Evolutionary conservation across 2,329 filamentous ascomycete species (phyloP), one percentile per base, ranked within the genome.

Genomic region (Lasiodiplodia sp.): DNA sequence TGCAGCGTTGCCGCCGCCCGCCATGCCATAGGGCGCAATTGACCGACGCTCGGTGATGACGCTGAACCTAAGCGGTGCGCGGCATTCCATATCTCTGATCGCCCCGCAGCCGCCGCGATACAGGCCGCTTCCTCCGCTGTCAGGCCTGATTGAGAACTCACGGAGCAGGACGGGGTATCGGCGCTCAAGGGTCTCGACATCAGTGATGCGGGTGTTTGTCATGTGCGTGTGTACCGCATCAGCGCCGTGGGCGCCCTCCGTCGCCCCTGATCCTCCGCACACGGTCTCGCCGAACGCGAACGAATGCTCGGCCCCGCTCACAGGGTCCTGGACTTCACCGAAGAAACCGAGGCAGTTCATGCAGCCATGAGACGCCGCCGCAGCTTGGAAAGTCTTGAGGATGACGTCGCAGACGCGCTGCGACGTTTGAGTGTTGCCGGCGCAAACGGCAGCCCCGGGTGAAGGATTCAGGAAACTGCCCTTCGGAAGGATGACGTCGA

Each of bases 201-300:
- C 91, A 0, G 91, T 92, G 75, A 93, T 93, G 23, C 90, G 84
- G 6, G 91, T 93, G 78, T 93, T 94, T 6, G 91, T 93, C 89
- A 92, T 92, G 79, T 93, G 90, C 2, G 86, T 89, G 75, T 93
- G 90, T 14, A 92, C 89, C 12, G 89, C 90, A 68, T 83, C 87
- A 34, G 89, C 88, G 47, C 91, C 91, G 68, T 88, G 82, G 89
- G 90, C 92, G 38, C 82, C 81, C 0, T 87, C 85, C 0, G 90
- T 90, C 0, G 91, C 91, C 21, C 91, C 91, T 62, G 85, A 86
- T 0, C 91, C 91, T 51, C 91, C 91, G 0, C 89, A 88, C 71
- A 93, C 92, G 3, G 91, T 93, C 79, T 93, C 91, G 75, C 93
- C 93, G 81, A 93, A 93, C 16, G 91, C 91, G 10, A 62, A 68